These are phyloP conservation scores for Apophysomyces trapeziformis DNA, from an alignment of 371 early-diverging fungal genomes.

Conservation along the genomic window DNA sequence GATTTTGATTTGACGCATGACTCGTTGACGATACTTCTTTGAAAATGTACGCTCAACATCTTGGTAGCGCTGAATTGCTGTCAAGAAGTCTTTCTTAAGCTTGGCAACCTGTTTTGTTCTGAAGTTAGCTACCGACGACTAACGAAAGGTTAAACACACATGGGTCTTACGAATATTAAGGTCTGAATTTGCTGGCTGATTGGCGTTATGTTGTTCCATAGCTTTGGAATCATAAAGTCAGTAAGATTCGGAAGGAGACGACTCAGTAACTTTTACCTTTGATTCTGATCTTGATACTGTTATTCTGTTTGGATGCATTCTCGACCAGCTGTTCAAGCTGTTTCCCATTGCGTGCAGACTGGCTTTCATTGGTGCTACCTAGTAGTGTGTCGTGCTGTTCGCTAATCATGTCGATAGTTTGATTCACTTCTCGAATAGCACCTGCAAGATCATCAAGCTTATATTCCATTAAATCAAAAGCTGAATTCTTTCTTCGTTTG, in stretches of 20 bases:
- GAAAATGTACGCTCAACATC: constrained; percentile 71
- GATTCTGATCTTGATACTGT: constrained; percentile 58
- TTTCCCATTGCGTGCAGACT: constrained; percentile 52
- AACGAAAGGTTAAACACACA: constrained; percentile 11
- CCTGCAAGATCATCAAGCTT: constrained; percentile 65
- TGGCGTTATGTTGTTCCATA: constrained; percentile 33
- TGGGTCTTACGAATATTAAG: constrained; percentile 39
- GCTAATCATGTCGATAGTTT: constrained; percentile 62
- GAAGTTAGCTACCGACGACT: not conserved
- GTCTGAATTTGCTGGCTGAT: constrained; percentile 28
- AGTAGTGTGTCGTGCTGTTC: constrained; percentile 65
- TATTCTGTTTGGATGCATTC: constrained; percentile 59
- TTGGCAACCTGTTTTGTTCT: constrained; percentile 1
- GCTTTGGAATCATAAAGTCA: constrained; percentile 11
- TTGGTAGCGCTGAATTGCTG: constrained; percentile 77
- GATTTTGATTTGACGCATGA: constrained; percentile 79
- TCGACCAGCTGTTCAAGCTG: constrained; percentile 67
- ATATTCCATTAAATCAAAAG: constrained; percentile 2
- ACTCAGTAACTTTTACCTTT: constrained; percentile 34
- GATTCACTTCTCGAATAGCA: constrained; percentile 57
- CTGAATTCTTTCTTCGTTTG: not conserved
- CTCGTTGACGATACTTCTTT: constrained; percentile 72
- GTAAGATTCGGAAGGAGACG: too few species aligned
- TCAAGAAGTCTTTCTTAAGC: constrained; percentile 69
- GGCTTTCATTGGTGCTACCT: constrained; percentile 66